Evolutionary conservation across 2,329 filamentous ascomycete genomes (phyloP), one percentile per base, ranked within the genome.

Genomic region (Macroventuria anomochaeta): DNA sequence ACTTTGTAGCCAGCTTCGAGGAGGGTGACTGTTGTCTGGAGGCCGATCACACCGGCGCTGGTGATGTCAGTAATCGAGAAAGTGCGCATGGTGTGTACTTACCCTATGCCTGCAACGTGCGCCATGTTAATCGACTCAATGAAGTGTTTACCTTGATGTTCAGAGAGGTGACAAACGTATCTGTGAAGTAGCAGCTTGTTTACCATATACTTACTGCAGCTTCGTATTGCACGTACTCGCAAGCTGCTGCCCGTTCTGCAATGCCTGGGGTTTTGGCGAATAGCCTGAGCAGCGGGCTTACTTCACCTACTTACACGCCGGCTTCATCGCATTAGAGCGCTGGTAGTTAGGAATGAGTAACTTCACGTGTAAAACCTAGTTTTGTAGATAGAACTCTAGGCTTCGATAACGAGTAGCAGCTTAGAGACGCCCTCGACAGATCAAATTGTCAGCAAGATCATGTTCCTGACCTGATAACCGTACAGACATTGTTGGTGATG

Each of bases 21-120:
- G 21, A 76, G 68, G 23, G 70, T 68, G n/a, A 79, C 58, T 3
- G 79, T 74, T 12, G 75, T 77, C 55, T 80, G 78, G 3, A 81
- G 73, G 15, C 77, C 79, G 10, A 76, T 77, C 4, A 81, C 73
- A 2, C 80, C 79, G 5, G 78, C 79, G n/a, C 79, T 75, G 26
- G 13, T 15, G 42, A 10, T 36, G 15, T 36, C 17, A 36, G 12
- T 38, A 10, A 15, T 6, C 6, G 11, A 25, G 11, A 15, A 10
- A 23, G 20, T 36, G 21, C 21, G 20, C 33, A 20, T 10, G 15
- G 13, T 10, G 8, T 11, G 3, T 12, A 21, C 33, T 25, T n/a
- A 26, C 36, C 36, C 36, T 25, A 38, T 25, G 13, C 25, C 13
- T 7, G n/a, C 36, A 7, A 38, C 15, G 36, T 38, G 36, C 6